These are phyloP conservation scores for Piedraia hortae DNA, from an alignment of 2,329 filamentous ascomycete species.

Conservation along the genomic window DNA sequence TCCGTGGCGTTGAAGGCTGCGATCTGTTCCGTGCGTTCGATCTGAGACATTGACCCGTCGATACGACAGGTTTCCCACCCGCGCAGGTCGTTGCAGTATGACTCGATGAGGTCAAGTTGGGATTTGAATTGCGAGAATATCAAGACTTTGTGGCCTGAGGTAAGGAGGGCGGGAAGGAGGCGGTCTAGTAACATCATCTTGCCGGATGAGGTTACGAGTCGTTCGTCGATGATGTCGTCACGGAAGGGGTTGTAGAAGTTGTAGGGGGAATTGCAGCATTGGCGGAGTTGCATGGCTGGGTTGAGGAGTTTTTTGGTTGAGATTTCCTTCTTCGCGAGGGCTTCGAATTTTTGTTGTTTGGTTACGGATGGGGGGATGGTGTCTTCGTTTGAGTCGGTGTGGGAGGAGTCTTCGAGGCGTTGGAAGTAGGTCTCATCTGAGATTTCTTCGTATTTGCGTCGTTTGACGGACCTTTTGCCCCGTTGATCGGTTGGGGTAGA, in stretches of 20 bases:
- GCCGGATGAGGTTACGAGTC: conserved; percentile 60
- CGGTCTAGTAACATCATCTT: conserved; percentile 91
- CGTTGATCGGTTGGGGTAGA: conserved; percentile 24
- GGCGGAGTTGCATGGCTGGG: conserved; percentile 65
- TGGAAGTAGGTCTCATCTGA: conserved; percentile 68
- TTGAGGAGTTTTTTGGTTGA: conserved; percentile 78
- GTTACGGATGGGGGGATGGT: conserved; percentile 30
- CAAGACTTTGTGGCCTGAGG: conserved; percentile 54
- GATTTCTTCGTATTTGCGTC: conserved; percentile 36
- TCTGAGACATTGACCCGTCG: conserved; percentile 61
- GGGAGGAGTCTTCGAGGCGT: conserved; percentile 32
- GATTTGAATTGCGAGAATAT: conserved; percentile 95
- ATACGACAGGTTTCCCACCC: conserved; percentile 68
- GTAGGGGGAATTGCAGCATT: conserved; percentile 81
- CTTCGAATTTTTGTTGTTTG: conserved; percentile 37
- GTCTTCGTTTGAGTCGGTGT: conserved; percentile 17
- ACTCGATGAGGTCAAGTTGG: conserved; percentile 68
- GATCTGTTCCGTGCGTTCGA: conserved; percentile 22
- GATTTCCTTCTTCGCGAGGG: conserved; percentile 69
- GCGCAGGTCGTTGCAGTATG: conserved; percentile 56
- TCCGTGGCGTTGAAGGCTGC: conserved; percentile 20
- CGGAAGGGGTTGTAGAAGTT: conserved; percentile 93
- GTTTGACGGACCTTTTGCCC: conserved; percentile 25
- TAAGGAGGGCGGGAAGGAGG: conserved; percentile 48
- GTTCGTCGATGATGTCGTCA: conserved; percentile 44